Base-by-base conservation (phyloP, 768 basidiomycete genomes). In the Kwoniella dendrophila region DNA sequence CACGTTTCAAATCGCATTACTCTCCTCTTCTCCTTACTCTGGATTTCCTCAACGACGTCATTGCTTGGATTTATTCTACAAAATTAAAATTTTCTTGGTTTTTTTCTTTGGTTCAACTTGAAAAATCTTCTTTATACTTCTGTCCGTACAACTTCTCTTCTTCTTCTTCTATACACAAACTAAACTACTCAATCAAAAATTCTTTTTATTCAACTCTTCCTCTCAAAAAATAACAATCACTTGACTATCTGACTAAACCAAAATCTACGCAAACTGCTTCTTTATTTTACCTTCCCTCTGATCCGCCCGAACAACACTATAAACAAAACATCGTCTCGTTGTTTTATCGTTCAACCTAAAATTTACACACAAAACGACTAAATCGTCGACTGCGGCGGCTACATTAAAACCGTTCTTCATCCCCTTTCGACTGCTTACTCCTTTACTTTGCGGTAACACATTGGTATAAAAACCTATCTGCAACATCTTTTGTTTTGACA, bases 221-320 rank as follows among this genome's bases (percentile, higher is more conserved):
- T 5, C 16, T 16, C 34, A 36, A 36, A 7, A 16, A 36, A 8
- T 43, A 20, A 43, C 12, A 10, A 14, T 43, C 41, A 20, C 20
- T 43, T 43, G n/a, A 43, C 12, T 43, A 43, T 33, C 49, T 51
- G 18, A 11, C 49, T 51, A 20, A 36, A 22, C 11, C 30, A 26
- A 51, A 18, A 33, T 51, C 30, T 16, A 51, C 26, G 16, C 16
- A 16, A 49, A 24, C n/a, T 32, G 49, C 30, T 33, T 33, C 49
- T 51, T 22, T 16, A 33, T 48, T 11, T 51, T 20, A n/a, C 27
- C 47, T 58, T 58, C 56, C 50, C 20, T 48, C 45, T 58, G 47
- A 34, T 58, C 56, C 56, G 56, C 33, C 56, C 56, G 56, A 38
- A 27, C 7, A 4, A 8, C 4, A 48, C 24, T 27, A 24, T 10